phyloP scores from a whole-genome alignment of 2,329 filamentous ascomycete species.

The Onygena corvina region DNA sequence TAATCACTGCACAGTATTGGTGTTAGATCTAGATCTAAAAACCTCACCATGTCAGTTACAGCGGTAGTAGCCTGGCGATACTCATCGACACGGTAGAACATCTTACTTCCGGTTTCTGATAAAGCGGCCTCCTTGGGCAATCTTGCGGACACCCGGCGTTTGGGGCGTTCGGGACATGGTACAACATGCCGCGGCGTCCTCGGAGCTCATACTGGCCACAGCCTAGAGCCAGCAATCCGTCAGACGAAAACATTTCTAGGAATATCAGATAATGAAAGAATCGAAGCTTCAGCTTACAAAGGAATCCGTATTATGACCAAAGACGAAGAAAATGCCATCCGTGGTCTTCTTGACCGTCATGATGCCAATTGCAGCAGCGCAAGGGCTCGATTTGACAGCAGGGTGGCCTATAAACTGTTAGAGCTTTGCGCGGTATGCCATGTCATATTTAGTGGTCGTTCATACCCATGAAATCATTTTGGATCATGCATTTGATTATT shows the following conservation, averaged over 20 bases:
- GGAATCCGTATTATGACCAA: constrained; percentile 89
- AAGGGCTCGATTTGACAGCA: constrained; percentile 66
- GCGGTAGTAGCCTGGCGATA: not conserved
- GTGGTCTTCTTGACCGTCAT: constrained; percentile 77
- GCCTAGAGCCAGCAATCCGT: constrained; percentile 37
- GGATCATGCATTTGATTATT: constrained; percentile 63
- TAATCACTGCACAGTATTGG: not conserved
- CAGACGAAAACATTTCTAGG: not conserved
- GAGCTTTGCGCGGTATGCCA: not conserved
- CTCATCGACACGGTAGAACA: not conserved
- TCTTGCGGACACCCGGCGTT: constrained; percentile 41
- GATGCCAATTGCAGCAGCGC: constrained; percentile 78
- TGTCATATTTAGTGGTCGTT: constrained; percentile 10
- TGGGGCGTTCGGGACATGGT: constrained; percentile 91
- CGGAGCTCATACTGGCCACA: constrained; percentile 74
- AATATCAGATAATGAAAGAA: not conserved
- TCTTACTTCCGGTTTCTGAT: constrained; percentile 22
- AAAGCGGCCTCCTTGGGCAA: constrained; percentile 38
- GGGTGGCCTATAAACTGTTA: constrained; percentile 49
- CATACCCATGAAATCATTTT: constrained; percentile 75
- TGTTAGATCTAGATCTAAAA: not conserved
- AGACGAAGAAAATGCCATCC: constrained; percentile 71
- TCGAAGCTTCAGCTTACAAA: constrained; percentile 44
- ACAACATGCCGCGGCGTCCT: constrained; percentile 61
- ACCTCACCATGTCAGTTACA: not conserved